Conservation (phyloP, 768 basidiomycete species). For the Crucibulum laeve region DNA sequence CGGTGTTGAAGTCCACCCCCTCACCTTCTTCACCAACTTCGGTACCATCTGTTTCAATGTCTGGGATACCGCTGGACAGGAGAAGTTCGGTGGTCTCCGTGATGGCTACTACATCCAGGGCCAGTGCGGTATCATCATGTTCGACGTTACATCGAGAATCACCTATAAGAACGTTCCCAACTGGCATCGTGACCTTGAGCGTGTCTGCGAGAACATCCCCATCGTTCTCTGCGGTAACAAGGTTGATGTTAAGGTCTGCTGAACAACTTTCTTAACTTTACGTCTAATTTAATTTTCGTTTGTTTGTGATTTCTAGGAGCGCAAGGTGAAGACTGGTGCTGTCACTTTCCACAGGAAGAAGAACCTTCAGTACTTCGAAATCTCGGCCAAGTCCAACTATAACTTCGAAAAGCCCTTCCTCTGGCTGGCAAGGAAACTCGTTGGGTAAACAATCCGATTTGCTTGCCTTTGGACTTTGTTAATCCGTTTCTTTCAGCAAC, state of each 20-base stretch:
- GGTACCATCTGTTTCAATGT: constrained; percentile 99
- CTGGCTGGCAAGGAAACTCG: constrained; percentile 97
- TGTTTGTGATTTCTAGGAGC: constrained; percentile 59
- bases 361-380: constrained; percentile 99
- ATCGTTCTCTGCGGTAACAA: constrained; percentile 99
- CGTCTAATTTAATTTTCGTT: constrained; percentile 2
- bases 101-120: constrained; percentile 97
- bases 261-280: constrained; percentile 6
- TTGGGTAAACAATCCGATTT: constrained; percentile 62
- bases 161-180: constrained; percentile 99
- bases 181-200: constrained; percentile 99
- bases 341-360: constrained; percentile 99
- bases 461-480: neutral
- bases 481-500: constrained; percentile 49
- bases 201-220: constrained; percentile 99
- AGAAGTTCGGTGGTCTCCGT: constrained; percentile 98
- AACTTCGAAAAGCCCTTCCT: constrained; percentile 99
- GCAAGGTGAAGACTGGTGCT: constrained; percentile 97
- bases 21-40: constrained; percentile 95
- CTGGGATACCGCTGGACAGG: constrained; percentile 99
- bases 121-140: constrained; percentile 99
- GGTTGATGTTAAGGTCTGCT: constrained; percentile 93
- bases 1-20: constrained; percentile 98
- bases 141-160: constrained; percentile 98
- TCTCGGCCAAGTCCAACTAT: constrained; percentile 99